These are phyloP conservation scores for Raphanus raphanistrum DNA, from an alignment of 345 rosid genomes.

Conservation along the genomic window DNA sequence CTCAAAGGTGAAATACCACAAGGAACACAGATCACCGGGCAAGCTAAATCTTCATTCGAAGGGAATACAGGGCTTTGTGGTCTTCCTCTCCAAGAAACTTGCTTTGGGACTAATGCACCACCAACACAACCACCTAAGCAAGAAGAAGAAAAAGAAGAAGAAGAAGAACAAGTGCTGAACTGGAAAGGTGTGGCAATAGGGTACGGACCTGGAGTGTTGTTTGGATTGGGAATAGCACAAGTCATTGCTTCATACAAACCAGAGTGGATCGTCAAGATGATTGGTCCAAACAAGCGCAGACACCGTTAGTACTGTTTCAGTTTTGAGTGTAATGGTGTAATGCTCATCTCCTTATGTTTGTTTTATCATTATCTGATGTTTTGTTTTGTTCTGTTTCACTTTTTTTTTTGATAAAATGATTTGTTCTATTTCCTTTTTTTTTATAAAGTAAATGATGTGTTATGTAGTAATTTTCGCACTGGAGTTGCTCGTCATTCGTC, in stretches of 20 bases:
- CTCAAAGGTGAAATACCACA: neutral
- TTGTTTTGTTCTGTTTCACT: neutral
- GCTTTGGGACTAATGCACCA: neutral
- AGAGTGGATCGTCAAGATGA: conserved; percentile 8
- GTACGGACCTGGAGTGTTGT: neutral
- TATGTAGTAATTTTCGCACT: no score
- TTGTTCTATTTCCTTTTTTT: no score
- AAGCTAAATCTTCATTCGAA: neutral
- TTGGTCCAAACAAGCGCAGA: neutral
- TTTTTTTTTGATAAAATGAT: no score
- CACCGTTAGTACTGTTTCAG: neutral
- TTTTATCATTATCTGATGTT: neutral
- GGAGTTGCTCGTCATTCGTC: no score
- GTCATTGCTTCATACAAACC: neutral
- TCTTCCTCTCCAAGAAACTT: neutral
- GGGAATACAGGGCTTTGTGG: neutral
- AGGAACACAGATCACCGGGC: neutral
- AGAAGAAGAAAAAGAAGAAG: neutral
- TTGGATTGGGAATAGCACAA: neutral
- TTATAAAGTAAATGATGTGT: no score
- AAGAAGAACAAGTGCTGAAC: neutral
- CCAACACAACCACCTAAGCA: neutral
- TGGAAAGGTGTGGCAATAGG: neutral
- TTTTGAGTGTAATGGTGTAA: neutral
- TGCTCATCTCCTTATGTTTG: neutral